Base-by-base conservation (phyloP, 129 eudicot species). In the Flaveria linearis region DNA sequence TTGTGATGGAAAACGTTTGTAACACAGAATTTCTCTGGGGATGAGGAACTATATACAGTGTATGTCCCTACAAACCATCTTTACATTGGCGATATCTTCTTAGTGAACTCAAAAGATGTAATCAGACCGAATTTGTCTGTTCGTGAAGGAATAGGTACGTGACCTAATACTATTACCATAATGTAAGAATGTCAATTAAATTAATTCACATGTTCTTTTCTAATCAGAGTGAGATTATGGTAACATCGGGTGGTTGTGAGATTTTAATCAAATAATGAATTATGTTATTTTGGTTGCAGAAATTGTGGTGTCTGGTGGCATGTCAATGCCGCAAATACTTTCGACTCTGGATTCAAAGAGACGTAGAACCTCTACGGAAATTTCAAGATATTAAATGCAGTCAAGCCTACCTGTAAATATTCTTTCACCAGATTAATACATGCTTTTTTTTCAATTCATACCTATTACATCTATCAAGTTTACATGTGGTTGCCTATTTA, bases 261-360 rank as follows among this genome's bases (percentile, higher is more conserved):
- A 36, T 36, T 36, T 30, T 13, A 1, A 62, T 4, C 3, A 26
- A 13, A 28, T 18, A 62, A 9, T 62, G 68, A 28, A 25, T 28
- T 62, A 51, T 63, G 53, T 47, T 73, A 2, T 74, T 78, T 26
- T 78, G 60, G 76, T 78, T 90, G 88, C 95, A 90, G 96, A 93
- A 74, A 93, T 90, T 73, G 98, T 93, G 9, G 98, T 93, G 47
- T 93, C 98, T 12, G 98, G 98, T 70, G 98, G 98, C 46, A 93
- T 93, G 98, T 93, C 98, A 49, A 90, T 93, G 96, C 98, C 98
- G 26, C 98, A 88, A 73, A 85, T 86, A 68, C 89, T 93, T 52
- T 86, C 96, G 15, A 87, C 96, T 10, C 1, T 90, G 82, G 98
- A 93, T 71, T 75, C 92, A 39, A 84, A 85, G 66, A 88, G 88